phyloP scores from a whole-genome alignment of 257 asterid species.

The Salvia splendens region DNA sequence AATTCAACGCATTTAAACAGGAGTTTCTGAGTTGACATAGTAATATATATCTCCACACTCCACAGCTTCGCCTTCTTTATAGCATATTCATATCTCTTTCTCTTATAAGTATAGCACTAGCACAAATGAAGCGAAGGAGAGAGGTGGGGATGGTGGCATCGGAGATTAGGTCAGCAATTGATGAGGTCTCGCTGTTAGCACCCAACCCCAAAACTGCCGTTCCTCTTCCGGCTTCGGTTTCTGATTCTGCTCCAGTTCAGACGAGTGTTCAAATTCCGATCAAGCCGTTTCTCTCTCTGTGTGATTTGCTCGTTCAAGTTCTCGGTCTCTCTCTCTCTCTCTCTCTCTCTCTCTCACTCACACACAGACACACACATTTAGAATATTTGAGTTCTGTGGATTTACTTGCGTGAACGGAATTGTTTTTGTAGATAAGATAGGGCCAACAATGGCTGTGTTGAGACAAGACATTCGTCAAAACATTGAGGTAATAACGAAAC shows the following conservation, averaged over 20 bases:
- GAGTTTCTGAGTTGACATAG: slow-evolving; percentile 19
- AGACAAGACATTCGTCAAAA: slow-evolving; percentile 83
- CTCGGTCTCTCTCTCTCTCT: slow-evolving; percentile 60
- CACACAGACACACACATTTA: background rate
- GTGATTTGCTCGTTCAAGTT: slow-evolving; percentile 68
- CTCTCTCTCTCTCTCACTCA: background rate
- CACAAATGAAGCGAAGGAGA: slow-evolving; percentile 71
- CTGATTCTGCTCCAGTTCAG: background rate
- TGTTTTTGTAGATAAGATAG: slow-evolving; percentile 81
- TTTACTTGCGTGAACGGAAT: background rate
- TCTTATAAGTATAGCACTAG: background rate
- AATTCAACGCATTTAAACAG: slow-evolving; percentile 26
- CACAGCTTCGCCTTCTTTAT: too few species aligned
- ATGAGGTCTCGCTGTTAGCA: slow-evolving; percentile 52
- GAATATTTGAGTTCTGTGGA: slow-evolving; percentile 10
- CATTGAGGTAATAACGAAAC: slow-evolving; percentile 58
- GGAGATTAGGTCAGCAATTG: slow-evolving; percentile 70
- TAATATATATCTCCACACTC: background rate
- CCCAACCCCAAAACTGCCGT: slow-evolving; percentile 39
- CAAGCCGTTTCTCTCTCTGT: slow-evolving; percentile 76
- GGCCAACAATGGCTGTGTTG: slow-evolving; percentile 92
- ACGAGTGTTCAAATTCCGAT: slow-evolving; percentile 44
- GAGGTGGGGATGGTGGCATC: slow-evolving; percentile 52
- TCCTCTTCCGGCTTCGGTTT: background rate
- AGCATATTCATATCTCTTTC: too few species aligned